Conservation (phyloP, 2,329 filamentous ascomycete species). For the Huntiella bhutanensis region DNA sequence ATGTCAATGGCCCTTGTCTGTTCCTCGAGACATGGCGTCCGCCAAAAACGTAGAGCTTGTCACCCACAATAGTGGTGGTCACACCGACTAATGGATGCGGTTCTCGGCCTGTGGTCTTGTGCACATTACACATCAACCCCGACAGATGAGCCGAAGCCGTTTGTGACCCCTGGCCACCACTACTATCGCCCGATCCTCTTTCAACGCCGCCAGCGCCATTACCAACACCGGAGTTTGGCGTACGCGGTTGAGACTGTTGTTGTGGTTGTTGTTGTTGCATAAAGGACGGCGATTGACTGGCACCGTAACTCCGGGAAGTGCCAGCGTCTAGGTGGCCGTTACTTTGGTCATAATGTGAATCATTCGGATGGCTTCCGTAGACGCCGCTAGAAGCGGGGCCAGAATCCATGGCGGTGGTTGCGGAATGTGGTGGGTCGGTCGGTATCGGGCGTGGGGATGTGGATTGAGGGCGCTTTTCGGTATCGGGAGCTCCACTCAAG, state of each 20-base stretch:
- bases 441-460: slow-evolving; percentile 1
- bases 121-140: slow-evolving; percentile 52
- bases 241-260: slow-evolving; percentile 8
- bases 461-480: not conserved
- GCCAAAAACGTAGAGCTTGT: slow-evolving; percentile 94
- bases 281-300: slow-evolving; percentile 36
- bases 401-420: slow-evolving; percentile 6
- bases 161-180: slow-evolving; percentile 19
- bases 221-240: slow-evolving; percentile 7
- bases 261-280: slow-evolving; percentile 16
- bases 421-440: not conserved
- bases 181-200: not conserved
- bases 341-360: slow-evolving; percentile 13
- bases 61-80: slow-evolving; percentile 83
- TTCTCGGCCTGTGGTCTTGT: slow-evolving; percentile 74
- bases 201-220: not conserved
- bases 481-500: not conserved
- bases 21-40: slow-evolving; percentile 72
- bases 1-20: slow-evolving; percentile 60
- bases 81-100: slow-evolving; percentile 84
- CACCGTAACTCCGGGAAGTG: slow-evolving; percentile 34
- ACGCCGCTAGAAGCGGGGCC: slow-evolving; percentile 7
- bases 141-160: slow-evolving; percentile 39
- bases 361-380: slow-evolving; percentile 6
- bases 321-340: slow-evolving; percentile 30